These are phyloP conservation scores for Simplicillium aogashimaense DNA, from an alignment of 2,329 filamentous ascomycete species.

Conservation along the genomic window DNA sequence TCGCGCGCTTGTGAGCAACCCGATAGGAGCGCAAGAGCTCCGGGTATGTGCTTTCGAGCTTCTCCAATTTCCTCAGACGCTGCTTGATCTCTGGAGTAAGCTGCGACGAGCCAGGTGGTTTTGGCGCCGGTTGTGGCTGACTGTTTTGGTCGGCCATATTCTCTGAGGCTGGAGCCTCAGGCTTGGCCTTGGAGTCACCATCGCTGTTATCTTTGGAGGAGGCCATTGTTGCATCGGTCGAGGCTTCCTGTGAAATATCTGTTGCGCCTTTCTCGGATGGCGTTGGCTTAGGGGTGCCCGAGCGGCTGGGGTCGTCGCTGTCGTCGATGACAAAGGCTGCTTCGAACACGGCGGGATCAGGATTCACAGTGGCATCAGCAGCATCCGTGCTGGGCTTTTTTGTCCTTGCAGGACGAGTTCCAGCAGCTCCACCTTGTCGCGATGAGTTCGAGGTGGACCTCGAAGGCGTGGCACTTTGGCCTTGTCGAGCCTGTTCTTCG, in stretches of 20 bases:
- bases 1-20: conserved; percentile 77
- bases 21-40: conserved; percentile 88
- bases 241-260: conserved; percentile 8
- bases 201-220: conserved; percentile 9
- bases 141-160: conserved; percentile 7
- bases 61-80: conserved; percentile 79
- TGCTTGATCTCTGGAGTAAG: conserved; percentile 64
- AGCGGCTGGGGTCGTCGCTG: conserved; percentile 57
- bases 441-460: conserved; percentile 25
- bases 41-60: conserved; percentile 81
- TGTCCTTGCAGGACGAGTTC: conserved; percentile 17
- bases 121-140: conserved; percentile 3
- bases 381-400: conserved; percentile 27
- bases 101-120: conserved; percentile 29
- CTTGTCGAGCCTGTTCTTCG: conserved; percentile 79
- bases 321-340: conserved; percentile 81
- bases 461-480: conserved; percentile 31
- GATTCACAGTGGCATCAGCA: conserved; percentile 37
- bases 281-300: conserved; percentile 45
- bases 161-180: conserved; percentile 4
- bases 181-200: conserved; percentile 8
- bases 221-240: conserved; percentile 9
- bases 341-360: conserved; percentile 83
- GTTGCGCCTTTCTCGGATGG: conserved; percentile 22
- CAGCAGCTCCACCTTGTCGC: conserved; percentile 27